Conservation (phyloP, 305 asterid species). For the Fraxinus velutina region DNA sequence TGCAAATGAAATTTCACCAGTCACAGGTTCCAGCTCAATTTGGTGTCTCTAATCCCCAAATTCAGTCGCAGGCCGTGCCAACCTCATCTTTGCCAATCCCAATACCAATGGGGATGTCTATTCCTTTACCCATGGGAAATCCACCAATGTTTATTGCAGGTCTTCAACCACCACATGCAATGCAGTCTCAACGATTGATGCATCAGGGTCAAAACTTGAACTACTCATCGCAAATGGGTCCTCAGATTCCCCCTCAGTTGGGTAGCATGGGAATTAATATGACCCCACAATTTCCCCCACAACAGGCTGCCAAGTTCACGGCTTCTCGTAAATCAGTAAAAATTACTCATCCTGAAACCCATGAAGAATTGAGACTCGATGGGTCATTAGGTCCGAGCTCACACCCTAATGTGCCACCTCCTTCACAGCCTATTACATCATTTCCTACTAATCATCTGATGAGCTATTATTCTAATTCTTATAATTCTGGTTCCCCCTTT, state of each 20-base stretch:
- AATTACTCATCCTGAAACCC: conserved; percentile 84
- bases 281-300: conserved; percentile 60
- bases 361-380: conserved; percentile 76
- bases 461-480: conserved; percentile 46
- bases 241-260: conserved; percentile 53
- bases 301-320: conserved; percentile 45
- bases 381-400: conserved; percentile 52
- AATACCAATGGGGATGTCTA: conserved; percentile 41
- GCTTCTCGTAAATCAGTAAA: conserved; percentile 64
- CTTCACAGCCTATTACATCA: not conserved
- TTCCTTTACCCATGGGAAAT: conserved; percentile 59
- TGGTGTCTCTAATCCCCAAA: conserved; percentile 66
- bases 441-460: conserved; percentile 43
- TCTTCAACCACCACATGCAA: conserved; percentile 52
- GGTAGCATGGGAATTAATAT: conserved; percentile 63
- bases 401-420: conserved; percentile 19
- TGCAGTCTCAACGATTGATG: conserved; percentile 74
- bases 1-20: conserved; percentile 52
- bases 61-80: conserved; percentile 51
- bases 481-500: conserved; percentile 34
- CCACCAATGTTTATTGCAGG: conserved; percentile 62
- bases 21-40: conserved; percentile 56
- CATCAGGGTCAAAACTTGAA: conserved; percentile 66
- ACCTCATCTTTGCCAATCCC: conserved; percentile 36
- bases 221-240: conserved; percentile 66